These are phyloP conservation scores for Neofusicoccum ribis DNA, from an alignment of 2,329 filamentous ascomycete genomes.

Conservation along the genomic window DNA sequence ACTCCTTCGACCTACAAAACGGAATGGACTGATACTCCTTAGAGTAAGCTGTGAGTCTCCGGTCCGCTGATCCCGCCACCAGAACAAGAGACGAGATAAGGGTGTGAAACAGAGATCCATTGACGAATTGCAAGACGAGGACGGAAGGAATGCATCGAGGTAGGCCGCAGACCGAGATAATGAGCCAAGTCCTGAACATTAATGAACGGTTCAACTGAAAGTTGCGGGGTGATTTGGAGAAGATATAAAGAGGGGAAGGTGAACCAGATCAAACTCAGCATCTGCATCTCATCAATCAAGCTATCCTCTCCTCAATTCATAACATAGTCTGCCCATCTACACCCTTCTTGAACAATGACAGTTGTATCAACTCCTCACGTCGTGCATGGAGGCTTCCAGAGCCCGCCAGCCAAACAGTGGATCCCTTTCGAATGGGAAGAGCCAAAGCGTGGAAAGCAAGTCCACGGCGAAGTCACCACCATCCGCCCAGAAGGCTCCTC, in stretches of 20 bases:
- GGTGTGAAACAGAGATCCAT: background rate
- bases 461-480: conserved; percentile 5
- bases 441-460: conserved; percentile 5
- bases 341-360: background rate
- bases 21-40: no score
- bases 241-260: background rate
- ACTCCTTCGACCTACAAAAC: no score
- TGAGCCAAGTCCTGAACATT: background rate
- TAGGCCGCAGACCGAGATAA: background rate
- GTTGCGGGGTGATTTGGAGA: background rate
- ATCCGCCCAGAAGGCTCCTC: background rate
- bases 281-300: background rate
- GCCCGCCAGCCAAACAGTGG: background rate
- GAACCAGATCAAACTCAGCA: no score
- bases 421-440: conserved; percentile 11
- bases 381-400: background rate
- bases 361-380: background rate
- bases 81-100: background rate
- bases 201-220: background rate
- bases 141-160: background rate
- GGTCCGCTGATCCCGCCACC: background rate
- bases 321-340: background rate
- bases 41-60: background rate
- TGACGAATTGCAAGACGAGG: background rate
- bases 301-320: background rate